phyloP scores from a whole-genome alignment of 305 asterid genomes.

The Plantago rigida region DNA sequence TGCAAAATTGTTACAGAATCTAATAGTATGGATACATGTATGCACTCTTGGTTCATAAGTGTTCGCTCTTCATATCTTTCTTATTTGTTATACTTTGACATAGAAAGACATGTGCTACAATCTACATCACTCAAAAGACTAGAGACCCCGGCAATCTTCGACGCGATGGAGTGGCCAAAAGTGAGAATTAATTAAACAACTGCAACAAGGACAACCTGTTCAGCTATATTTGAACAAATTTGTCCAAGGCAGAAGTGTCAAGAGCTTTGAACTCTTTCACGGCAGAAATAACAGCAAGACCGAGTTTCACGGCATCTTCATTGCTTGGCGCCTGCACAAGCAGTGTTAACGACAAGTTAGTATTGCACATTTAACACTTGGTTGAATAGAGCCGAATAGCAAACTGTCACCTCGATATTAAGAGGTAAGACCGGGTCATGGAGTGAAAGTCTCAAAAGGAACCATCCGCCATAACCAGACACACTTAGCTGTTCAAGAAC shows the following conservation, averaged over 20 bases:
- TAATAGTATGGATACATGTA: no score
- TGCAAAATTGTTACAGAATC: no score
- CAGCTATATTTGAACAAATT: slow-evolving; percentile 44
- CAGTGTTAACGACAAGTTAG: neutral
- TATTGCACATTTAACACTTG: neutral
- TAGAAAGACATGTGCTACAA: no score
- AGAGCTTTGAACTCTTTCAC: slow-evolving; percentile 58
- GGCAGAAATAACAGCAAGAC: slow-evolving; percentile 55
- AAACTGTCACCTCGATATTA: slow-evolving; percentile 65
- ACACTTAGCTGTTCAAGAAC: slow-evolving; percentile 55
- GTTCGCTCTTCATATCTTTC: no score
- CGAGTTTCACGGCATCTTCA: slow-evolving; percentile 71
- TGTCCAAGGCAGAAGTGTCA: slow-evolving; percentile 63
- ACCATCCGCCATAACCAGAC: slow-evolving; percentile 97
- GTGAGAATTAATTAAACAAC: neutral
- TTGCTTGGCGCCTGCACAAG: slow-evolving; percentile 56
- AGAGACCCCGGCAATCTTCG: neutral
- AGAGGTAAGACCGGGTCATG: slow-evolving; percentile 97
- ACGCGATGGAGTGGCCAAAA: neutral
- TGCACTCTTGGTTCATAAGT: no score
- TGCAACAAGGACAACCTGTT: slow-evolving; percentile 1
- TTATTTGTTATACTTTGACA: no score
- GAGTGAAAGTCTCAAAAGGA: slow-evolving; percentile 89
- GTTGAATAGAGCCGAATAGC: neutral
- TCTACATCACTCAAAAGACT: no score